phyloP scores from a whole-genome alignment of 1,139 yeast species.

The Blastobotrys raffinosifermentans region DNA sequence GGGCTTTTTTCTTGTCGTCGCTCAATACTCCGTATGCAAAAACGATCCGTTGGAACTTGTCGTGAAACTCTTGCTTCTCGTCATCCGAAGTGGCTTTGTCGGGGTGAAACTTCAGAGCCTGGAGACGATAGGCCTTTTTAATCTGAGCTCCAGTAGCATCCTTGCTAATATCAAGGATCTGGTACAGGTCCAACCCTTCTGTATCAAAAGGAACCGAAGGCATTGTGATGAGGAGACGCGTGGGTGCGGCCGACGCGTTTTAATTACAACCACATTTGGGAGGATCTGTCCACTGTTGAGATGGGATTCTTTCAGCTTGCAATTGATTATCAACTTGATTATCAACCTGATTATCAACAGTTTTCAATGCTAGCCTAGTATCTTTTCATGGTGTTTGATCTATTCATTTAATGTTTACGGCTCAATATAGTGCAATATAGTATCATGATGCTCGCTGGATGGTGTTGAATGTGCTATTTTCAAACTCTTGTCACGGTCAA shows the following conservation, averaged over 20 bases:
- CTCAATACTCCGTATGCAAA: conserved; percentile 67
- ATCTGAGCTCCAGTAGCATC: conserved; percentile 49
- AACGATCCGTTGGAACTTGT: conserved; percentile 62
- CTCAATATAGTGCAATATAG: too few species aligned
- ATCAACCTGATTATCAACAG: too few species aligned
- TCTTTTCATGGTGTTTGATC: too few species aligned
- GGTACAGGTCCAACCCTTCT: conserved; percentile 59
- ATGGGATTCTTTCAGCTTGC: too few species aligned
- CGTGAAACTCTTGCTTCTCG: conserved; percentile 36
- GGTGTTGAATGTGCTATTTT: too few species aligned
- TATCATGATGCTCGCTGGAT: too few species aligned
- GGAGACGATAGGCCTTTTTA: conserved; percentile 64
- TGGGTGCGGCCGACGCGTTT: conserved; percentile 1
- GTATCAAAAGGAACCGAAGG: conserved; percentile 4
- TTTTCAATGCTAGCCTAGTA: too few species aligned
- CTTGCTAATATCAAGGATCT: conserved; percentile 38
- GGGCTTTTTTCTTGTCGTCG: conserved; percentile 49
- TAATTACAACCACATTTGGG: background rate
- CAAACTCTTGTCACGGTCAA: too few species aligned
- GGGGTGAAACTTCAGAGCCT: conserved; percentile 71
- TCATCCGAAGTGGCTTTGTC: conserved; percentile 52
- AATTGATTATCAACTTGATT: too few species aligned
- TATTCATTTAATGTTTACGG: too few species aligned
- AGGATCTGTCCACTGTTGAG: background rate
- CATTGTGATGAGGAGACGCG: background rate